These are phyloP conservation scores for Umbellularia californica DNA, from an alignment of 164 flowering plant species.

Conservation along the genomic window DNA sequence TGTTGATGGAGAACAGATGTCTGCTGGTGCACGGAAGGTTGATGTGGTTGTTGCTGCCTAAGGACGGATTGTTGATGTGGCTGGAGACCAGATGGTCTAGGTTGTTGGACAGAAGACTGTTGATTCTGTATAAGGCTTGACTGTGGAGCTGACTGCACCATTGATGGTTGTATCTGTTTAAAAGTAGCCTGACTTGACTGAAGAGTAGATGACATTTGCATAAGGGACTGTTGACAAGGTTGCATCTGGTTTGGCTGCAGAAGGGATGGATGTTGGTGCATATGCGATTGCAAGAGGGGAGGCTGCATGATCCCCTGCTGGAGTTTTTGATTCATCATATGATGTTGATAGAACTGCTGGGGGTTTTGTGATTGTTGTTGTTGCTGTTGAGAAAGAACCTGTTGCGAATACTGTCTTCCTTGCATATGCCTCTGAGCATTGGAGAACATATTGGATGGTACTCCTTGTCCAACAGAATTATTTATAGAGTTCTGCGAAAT, in stretches of 20 bases:
- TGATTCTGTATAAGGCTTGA: conserved; percentile 60
- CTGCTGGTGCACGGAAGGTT: conserved; percentile 36
- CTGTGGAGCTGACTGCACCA: conserved; percentile 41
- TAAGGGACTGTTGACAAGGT: conserved; percentile 51
- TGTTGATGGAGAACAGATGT: conserved; percentile 53
- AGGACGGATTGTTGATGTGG: conserved; percentile 59
- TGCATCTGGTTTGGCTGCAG: conserved; percentile 63
- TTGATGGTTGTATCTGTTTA: conserved; percentile 46
- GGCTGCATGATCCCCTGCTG: conserved; percentile 50
- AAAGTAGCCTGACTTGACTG: conserved; percentile 26
- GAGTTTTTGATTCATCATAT: conserved; percentile 31
- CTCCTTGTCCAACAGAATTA: conserved; percentile 51
- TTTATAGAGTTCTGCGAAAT: conserved; percentile 45
- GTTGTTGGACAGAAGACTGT: conserved; percentile 52
- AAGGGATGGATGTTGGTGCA: conserved; percentile 60
- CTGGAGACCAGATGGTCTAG: conserved; percentile 48
- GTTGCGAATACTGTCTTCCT: conserved; percentile 58
- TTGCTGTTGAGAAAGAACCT: conserved; percentile 33
- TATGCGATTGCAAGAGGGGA: conserved; percentile 48
- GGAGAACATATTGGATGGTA: conserved; percentile 48
- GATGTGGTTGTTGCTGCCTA: conserved; percentile 47
- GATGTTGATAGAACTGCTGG: conserved; percentile 51
- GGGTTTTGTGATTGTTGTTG: conserved; percentile 36
- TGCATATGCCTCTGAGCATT: conserved; percentile 64
- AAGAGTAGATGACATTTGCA: conserved; percentile 45